Percentiles rank a stretch among this genome's conserved stretches.
phyloP scores from a whole-genome alignment of 805 yeast species.

The Kazachstania martiniae region DNA sequence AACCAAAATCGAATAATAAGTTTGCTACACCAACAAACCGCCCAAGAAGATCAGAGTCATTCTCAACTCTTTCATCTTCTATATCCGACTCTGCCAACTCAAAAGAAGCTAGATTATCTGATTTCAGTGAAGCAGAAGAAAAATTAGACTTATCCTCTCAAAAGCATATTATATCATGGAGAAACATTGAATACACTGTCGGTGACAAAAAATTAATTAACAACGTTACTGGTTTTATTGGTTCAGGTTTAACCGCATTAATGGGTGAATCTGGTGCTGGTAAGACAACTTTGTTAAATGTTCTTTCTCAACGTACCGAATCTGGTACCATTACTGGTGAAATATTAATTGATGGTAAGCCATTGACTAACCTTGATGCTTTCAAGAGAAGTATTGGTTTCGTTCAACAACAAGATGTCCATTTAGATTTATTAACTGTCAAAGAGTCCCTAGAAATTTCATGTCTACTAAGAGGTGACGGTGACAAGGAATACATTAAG shows the following conservation, averaged over 20 bases:
- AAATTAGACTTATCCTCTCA: constrained; percentile 8
- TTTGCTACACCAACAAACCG: too few species aligned
- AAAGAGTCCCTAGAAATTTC: constrained; percentile 43
- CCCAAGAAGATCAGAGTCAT: neutral
- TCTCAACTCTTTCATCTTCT: neutral
- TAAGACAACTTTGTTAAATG: constrained; percentile 48
- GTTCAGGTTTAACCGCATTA: constrained; percentile 52
- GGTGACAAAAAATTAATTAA: constrained; percentile 29
- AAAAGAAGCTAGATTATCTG: neutral
- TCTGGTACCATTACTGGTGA: constrained; percentile 50
- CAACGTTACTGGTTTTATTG: constrained; percentile 52
- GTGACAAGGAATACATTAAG: constrained; percentile 21
- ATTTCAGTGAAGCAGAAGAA: neutral
- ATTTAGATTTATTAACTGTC: constrained; percentile 40
- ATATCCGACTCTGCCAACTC: neutral
- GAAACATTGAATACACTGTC: constrained; percentile 46
- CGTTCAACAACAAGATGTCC: constrained; percentile 52
- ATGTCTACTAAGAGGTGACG: constrained; percentile 37
- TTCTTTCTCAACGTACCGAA: constrained; percentile 40
- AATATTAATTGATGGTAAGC: constrained; percentile 44
- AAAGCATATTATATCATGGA: constrained; percentile 50
- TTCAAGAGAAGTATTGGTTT: constrained; percentile 47
- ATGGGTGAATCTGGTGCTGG: constrained; percentile 66
- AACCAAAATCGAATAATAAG: too few species aligned
- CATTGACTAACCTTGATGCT: constrained; percentile 31